These are phyloP conservation scores for Pseudogymnoascus destructans DNA, from an alignment of 2,329 filamentous ascomycete genomes.

Conservation along the genomic window DNA sequence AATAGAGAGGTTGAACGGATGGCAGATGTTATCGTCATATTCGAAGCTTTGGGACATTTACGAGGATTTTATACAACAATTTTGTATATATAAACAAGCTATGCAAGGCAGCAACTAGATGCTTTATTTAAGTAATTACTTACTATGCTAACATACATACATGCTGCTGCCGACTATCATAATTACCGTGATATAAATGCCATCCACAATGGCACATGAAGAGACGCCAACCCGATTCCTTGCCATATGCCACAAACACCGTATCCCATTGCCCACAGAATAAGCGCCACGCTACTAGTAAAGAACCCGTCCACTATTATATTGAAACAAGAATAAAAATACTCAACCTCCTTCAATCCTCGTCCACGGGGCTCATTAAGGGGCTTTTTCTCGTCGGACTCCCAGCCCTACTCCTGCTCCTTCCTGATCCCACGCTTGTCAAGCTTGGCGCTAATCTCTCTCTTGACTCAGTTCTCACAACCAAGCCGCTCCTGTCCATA, in stretches of 20 bases:
- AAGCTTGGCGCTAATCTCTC: constrained; percentile 54
- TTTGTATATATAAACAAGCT: background rate
- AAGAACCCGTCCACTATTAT: background rate
- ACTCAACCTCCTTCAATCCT: constrained; percentile 24
- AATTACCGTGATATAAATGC: constrained; percentile 2
- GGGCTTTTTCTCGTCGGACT: constrained; percentile 44
- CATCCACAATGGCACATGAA: background rate
- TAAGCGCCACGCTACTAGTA: constrained; percentile 9
- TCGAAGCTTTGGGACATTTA: background rate
- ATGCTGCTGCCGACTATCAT: background rate
- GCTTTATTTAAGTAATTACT: constrained; percentile 7
- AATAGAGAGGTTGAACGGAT: background rate
- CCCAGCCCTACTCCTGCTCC: constrained; percentile 33
- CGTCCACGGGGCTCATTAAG: constrained; percentile 37
- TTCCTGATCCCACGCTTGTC: constrained; percentile 38
- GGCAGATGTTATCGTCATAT: background rate
- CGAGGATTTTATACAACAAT: background rate
- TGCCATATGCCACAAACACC: constrained; percentile 9
- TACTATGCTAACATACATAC: constrained; percentile 1
- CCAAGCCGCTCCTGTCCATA: constrained; percentile 57
- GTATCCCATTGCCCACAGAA: constrained; percentile 3
- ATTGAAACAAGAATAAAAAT: background rate
- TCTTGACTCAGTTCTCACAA: constrained; percentile 72
- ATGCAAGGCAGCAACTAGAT: background rate
- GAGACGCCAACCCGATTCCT: background rate